A percentile compares a stretch with the other conserved stretches of the same genome.
These are phyloP conservation scores for Saturnispora quitensis DNA, from an alignment of 805 yeast genomes.

Conservation along the genomic window DNA sequence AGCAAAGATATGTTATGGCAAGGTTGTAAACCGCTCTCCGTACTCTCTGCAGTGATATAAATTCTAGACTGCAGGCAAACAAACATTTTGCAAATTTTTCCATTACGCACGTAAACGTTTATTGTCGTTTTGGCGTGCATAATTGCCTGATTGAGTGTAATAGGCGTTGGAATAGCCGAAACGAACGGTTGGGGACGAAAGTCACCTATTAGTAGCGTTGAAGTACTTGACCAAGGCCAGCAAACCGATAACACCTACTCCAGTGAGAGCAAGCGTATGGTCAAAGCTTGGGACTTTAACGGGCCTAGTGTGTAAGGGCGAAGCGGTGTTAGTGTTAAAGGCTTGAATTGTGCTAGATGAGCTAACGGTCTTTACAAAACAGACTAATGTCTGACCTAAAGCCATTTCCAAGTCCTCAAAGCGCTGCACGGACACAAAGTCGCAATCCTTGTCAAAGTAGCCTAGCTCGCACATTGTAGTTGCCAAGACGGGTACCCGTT, in stretches of 20 bases:
- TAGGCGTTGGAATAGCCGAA: not conserved
- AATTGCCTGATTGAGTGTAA: not conserved
- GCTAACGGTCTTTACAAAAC: not conserved
- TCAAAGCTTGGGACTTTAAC: not conserved
- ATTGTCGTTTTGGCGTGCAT: not conserved
- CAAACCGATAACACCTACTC: not conserved
- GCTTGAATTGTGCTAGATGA: not conserved
- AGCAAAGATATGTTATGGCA: not conserved
- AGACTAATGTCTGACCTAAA: slow-evolving; percentile 8
- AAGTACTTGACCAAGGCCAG: not conserved
- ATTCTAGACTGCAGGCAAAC: not conserved
- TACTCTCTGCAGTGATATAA: not conserved
- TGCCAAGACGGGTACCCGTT: not conserved
- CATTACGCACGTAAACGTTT: not conserved
- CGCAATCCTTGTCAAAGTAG: slow-evolving; percentile 33
- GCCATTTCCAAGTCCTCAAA: slow-evolving; percentile 28
- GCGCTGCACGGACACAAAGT: slow-evolving; percentile 26
- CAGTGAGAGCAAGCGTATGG: not conserved
- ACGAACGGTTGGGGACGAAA: not conserved
- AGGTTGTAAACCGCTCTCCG: not conserved
- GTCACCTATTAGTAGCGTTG: not conserved
- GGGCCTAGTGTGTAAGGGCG: not conserved
- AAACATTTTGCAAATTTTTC: not conserved
- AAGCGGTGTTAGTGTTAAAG: not conserved
- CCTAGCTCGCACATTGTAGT: slow-evolving; percentile 23